Percentiles rank a stretch among this genome's conserved stretches.
Evolutionary conservation across 1,139 yeast species (phyloP).

Genomic region (Debaryomycetaceae sp.): DNA sequence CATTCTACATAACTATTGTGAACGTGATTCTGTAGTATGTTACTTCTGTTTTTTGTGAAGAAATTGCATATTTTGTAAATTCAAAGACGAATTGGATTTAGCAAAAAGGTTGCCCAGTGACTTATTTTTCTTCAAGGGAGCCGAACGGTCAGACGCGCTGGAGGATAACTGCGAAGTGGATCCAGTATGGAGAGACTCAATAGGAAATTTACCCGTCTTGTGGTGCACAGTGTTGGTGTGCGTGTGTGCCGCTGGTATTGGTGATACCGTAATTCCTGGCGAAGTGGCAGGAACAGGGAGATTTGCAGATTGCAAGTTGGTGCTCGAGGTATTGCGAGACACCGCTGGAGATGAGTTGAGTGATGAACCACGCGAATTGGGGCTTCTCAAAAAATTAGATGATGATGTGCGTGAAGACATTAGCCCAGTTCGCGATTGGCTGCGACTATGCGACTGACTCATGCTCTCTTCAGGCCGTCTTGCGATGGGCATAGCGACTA

Average conservation of each 20-base stretch:
- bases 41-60: slow-evolving; percentile 22
- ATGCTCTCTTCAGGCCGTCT: too few species aligned
- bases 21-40: not conserved
- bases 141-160: slow-evolving; percentile 31
- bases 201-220: too few species aligned
- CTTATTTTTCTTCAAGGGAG: slow-evolving; percentile 14
- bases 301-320: too few species aligned
- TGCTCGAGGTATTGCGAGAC: slow-evolving; percentile 26
- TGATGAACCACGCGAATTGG: slow-evolving; percentile 17
- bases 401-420: slow-evolving; percentile 19
- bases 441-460: too few species aligned
- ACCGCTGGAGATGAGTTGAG: slow-evolving; percentile 23
- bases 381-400: slow-evolving; percentile 16
- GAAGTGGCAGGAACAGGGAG: too few species aligned
- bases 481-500: too few species aligned
- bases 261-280: too few species aligned
- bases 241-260: too few species aligned
- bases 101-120: slow-evolving; percentile 12
- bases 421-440: slow-evolving; percentile 10
- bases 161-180: slow-evolving; percentile 21
- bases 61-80: slow-evolving; percentile 26
- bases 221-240: too few species aligned
- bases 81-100: slow-evolving; percentile 22
- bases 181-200: too few species aligned
- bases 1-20: not conserved